Base-by-base conservation (phyloP, 2,329 filamentous ascomycete species). In the Tolypocladium nubicola region DNA sequence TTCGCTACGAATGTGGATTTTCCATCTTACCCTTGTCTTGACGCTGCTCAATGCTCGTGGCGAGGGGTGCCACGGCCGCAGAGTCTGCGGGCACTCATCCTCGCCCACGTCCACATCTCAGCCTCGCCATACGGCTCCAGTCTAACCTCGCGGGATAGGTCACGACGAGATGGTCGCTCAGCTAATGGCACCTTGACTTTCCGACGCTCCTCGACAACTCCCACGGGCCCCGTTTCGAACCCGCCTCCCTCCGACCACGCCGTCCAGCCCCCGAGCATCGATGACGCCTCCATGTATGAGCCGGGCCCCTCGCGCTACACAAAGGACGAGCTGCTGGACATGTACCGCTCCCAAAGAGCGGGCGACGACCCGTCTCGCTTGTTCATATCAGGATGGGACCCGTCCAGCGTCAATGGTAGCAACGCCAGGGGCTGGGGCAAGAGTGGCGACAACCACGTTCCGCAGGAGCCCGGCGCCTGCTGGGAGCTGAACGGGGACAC, bases 381-480 rank as follows among this genome's bases (percentile, higher is more conserved):
- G 57, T 92, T 87, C 67, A 81, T 88, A 64, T 79, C 84, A 57
- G 85, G 85, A 60, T 97, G 91, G 91, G 86, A 90, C 69, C 89
- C 91, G 35, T 82, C 85, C 58, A 81, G 85, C 54, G 75, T 84
- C 45, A 91, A 90, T 64, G 85, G 86, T 68, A 66, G 79, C 71
- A 66, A 76, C 63, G 65, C 82, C 71, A 73, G 85, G 70, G 81
- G 83, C 56, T 96, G 90, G 90, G 89, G 88, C 55, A 90, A 92
- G 71, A 80, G 79, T 63, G 82, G 83, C 58, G 91, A 97, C 62
- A 81, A 81, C 59, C 87, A 90, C 61, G 77, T 81, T 61, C 85
- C 85, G 58, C 84, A 88, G 66, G 91, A 93, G 50, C 89, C 92
- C n/a, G 90, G 94, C 61, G 83, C 93, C 47, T 97, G 92, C 71